phyloP scores from a whole-genome alignment of 176 grass and related monocot species.

The Oryza punctata region DNA sequence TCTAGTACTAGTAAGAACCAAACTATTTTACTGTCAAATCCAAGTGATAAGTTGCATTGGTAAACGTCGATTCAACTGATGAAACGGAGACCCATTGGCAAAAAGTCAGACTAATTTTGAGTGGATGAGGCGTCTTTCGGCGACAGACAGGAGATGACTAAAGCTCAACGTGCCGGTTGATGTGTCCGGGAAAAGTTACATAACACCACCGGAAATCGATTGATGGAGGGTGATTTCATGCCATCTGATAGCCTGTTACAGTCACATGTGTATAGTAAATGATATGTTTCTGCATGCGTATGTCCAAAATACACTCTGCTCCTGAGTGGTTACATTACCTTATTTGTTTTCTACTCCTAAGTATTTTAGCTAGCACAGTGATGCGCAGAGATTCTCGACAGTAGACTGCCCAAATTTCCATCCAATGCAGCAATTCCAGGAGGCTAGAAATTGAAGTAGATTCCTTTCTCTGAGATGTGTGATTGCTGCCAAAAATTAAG shows the following conservation, averaged over 20 bases:
- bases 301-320: not conserved
- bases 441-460: not conserved
- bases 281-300: not conserved
- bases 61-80: not conserved
- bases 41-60: not conserved
- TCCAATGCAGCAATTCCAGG: not conserved
- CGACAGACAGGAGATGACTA: not conserved
- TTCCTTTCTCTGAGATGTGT: not conserved
- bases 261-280: not conserved
- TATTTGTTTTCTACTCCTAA: not conserved
- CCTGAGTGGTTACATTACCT: not conserved
- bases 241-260: not conserved
- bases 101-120: constrained; percentile 10
- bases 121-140: constrained; percentile 13
- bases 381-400: not conserved
- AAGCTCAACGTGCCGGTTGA: constrained; percentile 11
- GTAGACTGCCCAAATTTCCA: not conserved
- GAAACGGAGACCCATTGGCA: not conserved
- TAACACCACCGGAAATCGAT: not conserved
- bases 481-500: not conserved
- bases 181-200: constrained; percentile 13
- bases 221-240: constrained; percentile 29
- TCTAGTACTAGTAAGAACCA: not conserved
- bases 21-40: not conserved
- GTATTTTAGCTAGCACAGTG: not conserved